Evolutionary conservation across 2,329 filamentous ascomycete genomes (phyloP).

Genomic region (Metarhizium robertsii): DNA sequence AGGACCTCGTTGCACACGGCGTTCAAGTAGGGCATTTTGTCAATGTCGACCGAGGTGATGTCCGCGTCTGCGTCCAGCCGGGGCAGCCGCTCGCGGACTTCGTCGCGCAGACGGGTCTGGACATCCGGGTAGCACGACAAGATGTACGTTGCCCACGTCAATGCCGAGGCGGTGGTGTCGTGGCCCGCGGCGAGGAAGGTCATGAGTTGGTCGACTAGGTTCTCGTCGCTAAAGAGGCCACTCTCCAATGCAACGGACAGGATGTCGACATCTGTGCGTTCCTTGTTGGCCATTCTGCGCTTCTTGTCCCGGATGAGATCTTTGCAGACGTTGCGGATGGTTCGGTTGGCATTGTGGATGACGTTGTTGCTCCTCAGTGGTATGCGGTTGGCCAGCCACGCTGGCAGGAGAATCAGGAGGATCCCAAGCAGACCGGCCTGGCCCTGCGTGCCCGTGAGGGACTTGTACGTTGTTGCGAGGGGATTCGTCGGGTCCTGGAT

Average conservation of each 20-base stretch:
- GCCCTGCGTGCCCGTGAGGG: slow-evolving; percentile 42
- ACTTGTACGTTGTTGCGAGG: slow-evolving; percentile 48
- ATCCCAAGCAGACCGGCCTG: slow-evolving; percentile 48
- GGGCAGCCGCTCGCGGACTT: slow-evolving; percentile 55
- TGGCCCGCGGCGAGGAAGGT: slow-evolving; percentile 79
- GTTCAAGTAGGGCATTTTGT: slow-evolving; percentile 69
- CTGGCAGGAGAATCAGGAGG: slow-evolving; percentile 52
- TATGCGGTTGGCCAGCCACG: slow-evolving; percentile 49
- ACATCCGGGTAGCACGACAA: slow-evolving; percentile 57
- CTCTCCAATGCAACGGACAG: slow-evolving; percentile 71
- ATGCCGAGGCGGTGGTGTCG: slow-evolving; percentile 66
- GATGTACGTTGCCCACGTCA: slow-evolving; percentile 68
- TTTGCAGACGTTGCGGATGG: slow-evolving; percentile 57
- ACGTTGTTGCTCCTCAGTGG: slow-evolving; percentile 65
- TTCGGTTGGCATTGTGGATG: slow-evolving; percentile 42
- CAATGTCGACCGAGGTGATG: slow-evolving; percentile 44
- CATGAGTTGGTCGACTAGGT: slow-evolving; percentile 84
- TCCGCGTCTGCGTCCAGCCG: slow-evolving; percentile 27
- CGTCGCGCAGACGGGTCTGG: slow-evolving; percentile 57
- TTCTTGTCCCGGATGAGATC: slow-evolving; percentile 66
- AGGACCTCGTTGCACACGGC: slow-evolving; percentile 72
- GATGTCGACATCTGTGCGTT: slow-evolving; percentile 57
- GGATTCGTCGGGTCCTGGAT: slow-evolving; percentile 50
- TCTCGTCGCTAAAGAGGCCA: slow-evolving; percentile 66
- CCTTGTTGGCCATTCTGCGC: slow-evolving; percentile 32